These are phyloP conservation scores for Zostera marina DNA, from an alignment of 116 monocot genomes.

Conservation along the genomic window DNA sequence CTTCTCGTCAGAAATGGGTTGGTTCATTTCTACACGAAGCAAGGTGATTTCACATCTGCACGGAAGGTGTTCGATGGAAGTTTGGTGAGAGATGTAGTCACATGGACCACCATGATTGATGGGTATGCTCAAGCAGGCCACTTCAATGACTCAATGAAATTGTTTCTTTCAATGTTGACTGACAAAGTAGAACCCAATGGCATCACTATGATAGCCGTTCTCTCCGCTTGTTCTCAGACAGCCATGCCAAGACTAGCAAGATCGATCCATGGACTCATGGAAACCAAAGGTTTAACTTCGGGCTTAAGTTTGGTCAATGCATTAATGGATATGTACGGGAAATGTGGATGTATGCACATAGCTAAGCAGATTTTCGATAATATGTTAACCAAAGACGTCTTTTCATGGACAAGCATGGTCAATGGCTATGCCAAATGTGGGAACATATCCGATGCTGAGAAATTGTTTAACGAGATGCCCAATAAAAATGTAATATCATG, in stretches of 20 bases:
- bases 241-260: slow-evolving; percentile 23
- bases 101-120: slow-evolving; percentile 70
- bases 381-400: slow-evolving; percentile 9
- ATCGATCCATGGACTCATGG: slow-evolving; percentile 22
- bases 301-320: slow-evolving; percentile 21
- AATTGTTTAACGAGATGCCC: slow-evolving; percentile 45
- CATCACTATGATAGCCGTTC: slow-evolving; percentile 38
- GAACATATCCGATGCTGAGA: slow-evolving; percentile 24
- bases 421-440: slow-evolving; percentile 37
- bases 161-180: slow-evolving; percentile 23
- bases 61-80: slow-evolving; percentile 32
- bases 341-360: slow-evolving; percentile 10
- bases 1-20: slow-evolving; percentile 38
- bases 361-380: slow-evolving; percentile 11
- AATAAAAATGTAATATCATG: slow-evolving; percentile 44
- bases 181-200: slow-evolving; percentile 21
- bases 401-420: slow-evolving; percentile 30
- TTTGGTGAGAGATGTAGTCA: slow-evolving; percentile 36
- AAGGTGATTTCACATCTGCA: slow-evolving; percentile 12
- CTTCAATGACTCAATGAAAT: slow-evolving; percentile 14
- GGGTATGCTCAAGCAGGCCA: slow-evolving; percentile 20
- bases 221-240: slow-evolving; percentile 40
- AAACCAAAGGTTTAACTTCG: slow-evolving; percentile 7
- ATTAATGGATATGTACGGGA: slow-evolving; percentile 16
- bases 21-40: slow-evolving; percentile 33